Evolutionary conservation across 2,329 filamentous ascomycete species (phyloP), one percentile per base, ranked within the genome.

Genomic region (Alternaria alternata): DNA sequence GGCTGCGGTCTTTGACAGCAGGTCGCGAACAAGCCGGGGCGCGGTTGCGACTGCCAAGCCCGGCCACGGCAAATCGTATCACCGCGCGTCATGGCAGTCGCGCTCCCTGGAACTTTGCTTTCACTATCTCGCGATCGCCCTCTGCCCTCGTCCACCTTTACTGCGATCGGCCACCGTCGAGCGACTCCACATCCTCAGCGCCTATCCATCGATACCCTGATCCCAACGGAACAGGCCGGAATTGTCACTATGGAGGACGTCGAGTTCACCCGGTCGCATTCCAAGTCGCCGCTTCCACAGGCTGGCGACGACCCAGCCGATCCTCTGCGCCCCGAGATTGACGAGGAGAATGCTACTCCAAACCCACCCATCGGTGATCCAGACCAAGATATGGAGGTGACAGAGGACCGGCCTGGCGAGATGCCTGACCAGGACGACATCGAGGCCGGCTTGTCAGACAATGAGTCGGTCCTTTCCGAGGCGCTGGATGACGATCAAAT

Each of bases 391-490:
- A 80, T 81, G 75, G 83, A 83, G 58, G 76, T 76, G 43, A 78
- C 76, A 18, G 81, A 80, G 54, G 68, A 75, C 41, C 75, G 76
- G 46, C 72, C 75, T 32, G 79, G 73, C 20, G 57, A 60, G 53
- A 72, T 73, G 71, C 71, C 72, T 26, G 75, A 77, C 47, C 67
- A 75, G 52, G 79, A 81, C 39, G 76, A 78, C 30, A 62, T 75
- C 49, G 73, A 78, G 56, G 76, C 79, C 41, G 81, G 79, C 32
- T 74, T 85, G 34, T 86, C 85, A 18, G 87, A 88, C 69, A 83
- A 86, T 55, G 88, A 89, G 65, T 89, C 87, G 3, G 83, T 84
- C 9, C 81, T 90, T 30, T 88, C 87, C 16, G 88, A 89, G 71
- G 68, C 68, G 26, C 82, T 89, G 53, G 87, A 89, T 67, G 88